Evolutionary conservation across 2,329 filamentous ascomycete species (phyloP).

Genomic region (Colletotrichum sp.): DNA sequence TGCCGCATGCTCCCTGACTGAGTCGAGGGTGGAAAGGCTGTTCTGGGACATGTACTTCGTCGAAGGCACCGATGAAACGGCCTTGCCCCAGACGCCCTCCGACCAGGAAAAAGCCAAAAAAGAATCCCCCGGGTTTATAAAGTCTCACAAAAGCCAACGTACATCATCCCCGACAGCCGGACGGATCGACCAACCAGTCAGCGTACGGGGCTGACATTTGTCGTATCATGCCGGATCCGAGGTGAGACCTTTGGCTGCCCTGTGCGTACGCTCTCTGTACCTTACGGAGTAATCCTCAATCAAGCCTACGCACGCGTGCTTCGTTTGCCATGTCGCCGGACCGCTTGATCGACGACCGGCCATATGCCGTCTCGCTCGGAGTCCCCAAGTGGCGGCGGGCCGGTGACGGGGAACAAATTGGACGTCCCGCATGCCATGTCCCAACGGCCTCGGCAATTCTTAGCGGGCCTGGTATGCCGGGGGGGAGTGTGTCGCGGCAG

Average conservation of each 20-base stretch:
- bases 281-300: neutral
- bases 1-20: neutral
- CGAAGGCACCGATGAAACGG: neutral
- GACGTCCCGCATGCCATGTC: neutral
- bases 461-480: neutral
- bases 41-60: neutral
- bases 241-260: conserved; percentile 11
- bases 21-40: neutral
- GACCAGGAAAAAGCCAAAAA: neutral
- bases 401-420: neutral
- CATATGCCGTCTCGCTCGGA: neutral
- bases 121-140: neutral
- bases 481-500: neutral
- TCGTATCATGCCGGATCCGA: conserved; percentile 11
- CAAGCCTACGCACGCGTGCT: neutral
- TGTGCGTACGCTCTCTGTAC: neutral
- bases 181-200: conserved; percentile 15
- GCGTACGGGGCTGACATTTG: conserved; percentile 3
- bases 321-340: neutral
- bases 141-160: neutral
- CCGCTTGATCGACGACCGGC: neutral
- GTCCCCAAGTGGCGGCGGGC: neutral
- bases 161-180: neutral
- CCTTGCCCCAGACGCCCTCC: neutral
- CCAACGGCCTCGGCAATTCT: neutral